These are phyloP conservation scores for Russula earlei DNA, from an alignment of 768 basidiomycete species.

Conservation along the genomic window DNA sequence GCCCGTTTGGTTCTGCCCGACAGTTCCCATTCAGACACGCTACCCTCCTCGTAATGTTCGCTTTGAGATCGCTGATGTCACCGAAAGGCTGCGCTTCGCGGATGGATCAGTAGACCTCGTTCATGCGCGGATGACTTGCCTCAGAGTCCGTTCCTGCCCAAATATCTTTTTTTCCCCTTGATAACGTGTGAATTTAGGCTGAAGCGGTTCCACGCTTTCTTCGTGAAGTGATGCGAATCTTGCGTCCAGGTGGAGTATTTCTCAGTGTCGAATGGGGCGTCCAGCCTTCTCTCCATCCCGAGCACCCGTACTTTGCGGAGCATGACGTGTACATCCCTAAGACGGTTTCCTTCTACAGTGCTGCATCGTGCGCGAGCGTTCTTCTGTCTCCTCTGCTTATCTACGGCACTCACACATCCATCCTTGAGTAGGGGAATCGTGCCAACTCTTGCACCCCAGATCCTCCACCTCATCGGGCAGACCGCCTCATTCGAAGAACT, in stretches of 20 bases:
- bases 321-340: conserved; percentile 2
- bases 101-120: conserved; percentile 55
- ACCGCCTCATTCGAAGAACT: conserved; percentile 5
- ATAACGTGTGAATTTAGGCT: conserved; percentile 35
- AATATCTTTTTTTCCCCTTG: neutral
- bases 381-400: neutral
- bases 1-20: neutral
- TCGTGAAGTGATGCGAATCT: conserved; percentile 49
- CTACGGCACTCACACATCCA: neutral
- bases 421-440: neutral
- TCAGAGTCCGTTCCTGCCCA: conserved; percentile 43
- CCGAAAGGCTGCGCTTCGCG: conserved; percentile 39
- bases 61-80: conserved; percentile 59
- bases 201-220: conserved; percentile 44
- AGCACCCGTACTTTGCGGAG: conserved; percentile 1
- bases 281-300: conserved; percentile 25
- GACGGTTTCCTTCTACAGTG: conserved; percentile 5
- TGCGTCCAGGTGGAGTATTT: conserved; percentile 65
- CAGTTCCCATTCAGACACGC: conserved; percentile 66
- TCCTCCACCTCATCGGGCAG: conserved; percentile 2
- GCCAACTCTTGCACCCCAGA: conserved; percentile 5
- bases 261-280: conserved; percentile 53
- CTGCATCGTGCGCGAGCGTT: conserved; percentile 1
- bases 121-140: conserved; percentile 49
- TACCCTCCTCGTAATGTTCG: conserved; percentile 50